Conservation (phyloP, 768 basidiomycete species). For the Austroboletus festivus region DNA sequence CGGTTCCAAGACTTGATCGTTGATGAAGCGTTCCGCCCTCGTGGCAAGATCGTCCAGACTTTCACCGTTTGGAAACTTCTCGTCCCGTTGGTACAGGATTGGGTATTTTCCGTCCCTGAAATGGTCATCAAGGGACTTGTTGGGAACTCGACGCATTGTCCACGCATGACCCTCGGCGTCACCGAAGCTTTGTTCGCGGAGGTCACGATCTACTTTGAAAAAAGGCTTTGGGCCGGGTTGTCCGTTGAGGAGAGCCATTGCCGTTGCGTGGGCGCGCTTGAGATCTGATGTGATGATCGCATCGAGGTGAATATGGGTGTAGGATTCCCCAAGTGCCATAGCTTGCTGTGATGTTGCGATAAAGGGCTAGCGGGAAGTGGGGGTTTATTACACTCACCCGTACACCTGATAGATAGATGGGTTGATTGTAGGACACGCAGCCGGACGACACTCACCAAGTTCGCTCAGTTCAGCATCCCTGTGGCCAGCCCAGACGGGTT, state of each 20-base stretch:
- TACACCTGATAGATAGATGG: conserved; percentile 42
- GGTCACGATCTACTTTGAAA: conserved; percentile 44
- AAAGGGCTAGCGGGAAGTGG: not conserved
- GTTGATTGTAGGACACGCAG: conserved; percentile 2
- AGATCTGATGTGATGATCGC: conserved; percentile 67
- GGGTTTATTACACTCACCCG: conserved; percentile 35
- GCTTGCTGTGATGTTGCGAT: conserved; percentile 49
- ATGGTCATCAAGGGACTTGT: conserved; percentile 42
- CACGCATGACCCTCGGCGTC: conserved; percentile 63
- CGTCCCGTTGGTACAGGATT: conserved; percentile 38
- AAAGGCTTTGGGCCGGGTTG: conserved; percentile 47
- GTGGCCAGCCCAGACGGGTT: conserved; percentile 70
- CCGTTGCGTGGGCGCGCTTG: conserved; percentile 61
- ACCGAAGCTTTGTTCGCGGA: conserved; percentile 72
- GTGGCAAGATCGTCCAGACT: conserved; percentile 57
- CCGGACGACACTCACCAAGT: conserved; percentile 49
- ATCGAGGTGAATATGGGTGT: conserved; percentile 46
- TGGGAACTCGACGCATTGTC: conserved; percentile 24
- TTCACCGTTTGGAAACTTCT: conserved; percentile 71
- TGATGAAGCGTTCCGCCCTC: conserved; percentile 51
- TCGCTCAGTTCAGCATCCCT: conserved; percentile 70
- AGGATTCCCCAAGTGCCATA: conserved; percentile 53
- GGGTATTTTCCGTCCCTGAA: conserved; percentile 55
- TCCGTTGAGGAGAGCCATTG: conserved; percentile 48
- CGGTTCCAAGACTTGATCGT: conserved; percentile 49